These are phyloP conservation scores for Drechmeria coniospora DNA, from an alignment of 2,329 filamentous ascomycete genomes.

Conservation along the genomic window DNA sequence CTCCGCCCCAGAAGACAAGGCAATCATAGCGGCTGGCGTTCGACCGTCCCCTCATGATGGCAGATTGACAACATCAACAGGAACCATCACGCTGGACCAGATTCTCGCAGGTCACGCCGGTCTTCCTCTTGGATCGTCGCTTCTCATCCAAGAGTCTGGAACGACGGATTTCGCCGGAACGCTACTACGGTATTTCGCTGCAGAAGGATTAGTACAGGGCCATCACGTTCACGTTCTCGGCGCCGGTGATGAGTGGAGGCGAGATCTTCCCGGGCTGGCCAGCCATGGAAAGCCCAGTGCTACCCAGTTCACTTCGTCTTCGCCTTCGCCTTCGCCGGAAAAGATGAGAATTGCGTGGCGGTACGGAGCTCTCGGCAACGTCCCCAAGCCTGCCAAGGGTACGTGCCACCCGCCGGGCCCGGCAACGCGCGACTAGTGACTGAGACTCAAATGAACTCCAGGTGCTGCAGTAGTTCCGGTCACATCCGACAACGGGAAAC, in stretches of 20 bases:
- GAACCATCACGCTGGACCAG: constrained; percentile 70
- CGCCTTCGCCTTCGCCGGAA: too few species aligned
- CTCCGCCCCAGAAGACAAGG: constrained; percentile 15
- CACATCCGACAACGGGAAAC: constrained; percentile 5
- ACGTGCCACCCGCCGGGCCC: neutral
- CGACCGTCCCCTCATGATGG: constrained; percentile 83
- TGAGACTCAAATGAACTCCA: constrained; percentile 2
- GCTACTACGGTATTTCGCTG: constrained; percentile 75
- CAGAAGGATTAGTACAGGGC: constrained; percentile 82
- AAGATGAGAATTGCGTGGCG: constrained; percentile 99
- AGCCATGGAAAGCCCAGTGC: constrained; percentile 22
- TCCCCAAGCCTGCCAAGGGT: constrained; percentile 13
- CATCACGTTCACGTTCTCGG: constrained; percentile 81
- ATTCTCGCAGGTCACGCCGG: constrained; percentile 78
- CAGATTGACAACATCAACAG: constrained; percentile 77
- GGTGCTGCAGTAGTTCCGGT: constrained; percentile 6
- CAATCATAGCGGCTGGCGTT: constrained; percentile 33
- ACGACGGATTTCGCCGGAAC: constrained; percentile 88
- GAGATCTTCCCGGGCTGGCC: constrained; percentile 64
- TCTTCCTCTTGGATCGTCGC: constrained; percentile 61
- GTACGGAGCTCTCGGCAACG: constrained; percentile 66
- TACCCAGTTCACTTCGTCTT: constrained; percentile 22
- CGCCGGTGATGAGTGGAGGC: constrained; percentile 62
- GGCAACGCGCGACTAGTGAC: neutral
- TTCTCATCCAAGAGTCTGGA: constrained; percentile 75